These are phyloP conservation scores for Dictyostelium discoideum DNA, from an alignment of 78 protist species.

Conservation along the genomic window DNA sequence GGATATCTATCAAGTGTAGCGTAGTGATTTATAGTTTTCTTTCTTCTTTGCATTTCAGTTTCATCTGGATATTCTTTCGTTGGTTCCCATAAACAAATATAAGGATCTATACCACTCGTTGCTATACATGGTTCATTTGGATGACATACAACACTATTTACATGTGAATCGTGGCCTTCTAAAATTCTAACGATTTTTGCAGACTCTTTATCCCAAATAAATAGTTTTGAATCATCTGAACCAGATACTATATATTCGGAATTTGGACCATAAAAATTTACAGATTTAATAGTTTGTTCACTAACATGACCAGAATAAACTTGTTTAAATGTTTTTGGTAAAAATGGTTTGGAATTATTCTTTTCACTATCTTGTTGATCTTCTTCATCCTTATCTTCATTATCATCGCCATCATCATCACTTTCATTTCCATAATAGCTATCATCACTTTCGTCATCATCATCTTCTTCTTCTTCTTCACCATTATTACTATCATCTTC, in stretches of 20 bases:
- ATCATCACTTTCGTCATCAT: constrained; percentile 23
- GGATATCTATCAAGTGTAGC: background rate
- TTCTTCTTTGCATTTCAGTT: background rate
- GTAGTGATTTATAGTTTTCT: background rate
- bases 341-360: background rate
- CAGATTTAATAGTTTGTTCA: constrained; percentile 67
- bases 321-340: constrained; percentile 25
- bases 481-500: background rate
- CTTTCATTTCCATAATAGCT: constrained; percentile 2
- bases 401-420: background rate
- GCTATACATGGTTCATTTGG: constrained; percentile 52
- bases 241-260: constrained; percentile 76
- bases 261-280: constrained; percentile 80
- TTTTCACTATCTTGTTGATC: background rate
- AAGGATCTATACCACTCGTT: constrained; percentile 44
- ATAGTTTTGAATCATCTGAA: constrained; percentile 56
- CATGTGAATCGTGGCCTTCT: constrained; percentile 49
- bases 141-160: constrained; percentile 48
- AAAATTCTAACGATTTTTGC: constrained; percentile 48
- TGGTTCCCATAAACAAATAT: constrained; percentile 56
- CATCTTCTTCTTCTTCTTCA: background rate
- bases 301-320: constrained; percentile 59
- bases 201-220: constrained; percentile 77
- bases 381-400: background rate
- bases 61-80: background rate